Base-by-base conservation (phyloP, 257 asterid genomes). In the Primulina tabacum region DNA sequence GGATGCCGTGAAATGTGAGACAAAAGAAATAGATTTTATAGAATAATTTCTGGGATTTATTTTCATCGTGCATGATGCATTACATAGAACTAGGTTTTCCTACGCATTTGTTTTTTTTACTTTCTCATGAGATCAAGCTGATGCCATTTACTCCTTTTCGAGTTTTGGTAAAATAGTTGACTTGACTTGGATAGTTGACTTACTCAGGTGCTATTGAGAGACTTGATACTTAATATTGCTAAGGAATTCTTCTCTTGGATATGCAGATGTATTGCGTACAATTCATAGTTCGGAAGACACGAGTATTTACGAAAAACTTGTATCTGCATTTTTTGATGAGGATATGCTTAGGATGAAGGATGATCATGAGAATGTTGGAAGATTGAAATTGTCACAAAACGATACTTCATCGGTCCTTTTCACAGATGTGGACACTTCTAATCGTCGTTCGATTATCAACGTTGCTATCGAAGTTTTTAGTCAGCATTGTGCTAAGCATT, bases 401-500 rank as follows among this genome's bases (percentile, higher is more conserved):
- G 92, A 86, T 77, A 78, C 83, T 58, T 85, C 96, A 17, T 81
- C 86, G 52, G 68, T 78, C 71, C 70, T 82, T 71, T 89, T 81
- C 70, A 68, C 88, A 6, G 93, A 87, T 65, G 80, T 83, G 62
- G 84, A 89, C 80, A 90, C 96, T 56, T 80, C 82, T 52, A 73
- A 76, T 14, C 92, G 97, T 68, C 95, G 87, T 77, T 83, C 75
- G 64, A 84, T 89, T 71, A 56, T 84, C 63, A 89, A 90, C 76
- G 75, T 83, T 71, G 88, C 94, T 58, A 72, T 73, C 65, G 93
- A 83, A 79, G 82, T 87, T 61, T 89, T 73, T 81, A 84, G 87
- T 75, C 84, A 73, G 75, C 99, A 93, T 76, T 87, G 97, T 72
- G 99, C 96, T 75, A 90, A 87, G 82, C 96, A 82, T 88, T 79